phyloP scores from a whole-genome alignment of 2,329 filamentous ascomycete species.

The Ilyonectria destructans region DNA sequence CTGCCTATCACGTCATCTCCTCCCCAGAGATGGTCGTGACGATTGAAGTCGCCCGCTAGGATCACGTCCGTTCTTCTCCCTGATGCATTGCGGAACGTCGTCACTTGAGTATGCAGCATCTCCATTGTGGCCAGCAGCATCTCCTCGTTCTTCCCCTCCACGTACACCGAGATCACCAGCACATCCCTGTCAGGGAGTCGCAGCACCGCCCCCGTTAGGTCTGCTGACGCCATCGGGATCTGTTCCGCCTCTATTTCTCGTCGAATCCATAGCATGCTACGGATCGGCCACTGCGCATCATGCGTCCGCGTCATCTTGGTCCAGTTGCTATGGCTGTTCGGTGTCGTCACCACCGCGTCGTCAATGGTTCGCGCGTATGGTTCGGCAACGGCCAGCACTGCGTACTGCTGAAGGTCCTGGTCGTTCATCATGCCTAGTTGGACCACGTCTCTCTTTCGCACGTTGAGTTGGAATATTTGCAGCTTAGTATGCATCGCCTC shows the following conservation, averaged over 20 bases:
- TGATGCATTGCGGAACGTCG: not conserved
- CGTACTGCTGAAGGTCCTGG: slow-evolving; percentile 17
- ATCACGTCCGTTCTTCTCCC: not conserved
- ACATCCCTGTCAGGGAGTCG: slow-evolving; percentile 1
- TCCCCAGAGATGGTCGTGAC: slow-evolving; percentile 39
- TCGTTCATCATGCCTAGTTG: slow-evolving; percentile 33
- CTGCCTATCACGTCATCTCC: slow-evolving; percentile 31
- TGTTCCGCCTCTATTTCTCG: slow-evolving; percentile 11
- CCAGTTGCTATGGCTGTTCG: slow-evolving; percentile 12
- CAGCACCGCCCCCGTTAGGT: slow-evolving; percentile 1
- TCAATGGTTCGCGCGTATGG: slow-evolving; percentile 25
- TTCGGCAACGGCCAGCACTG: slow-evolving; percentile 22
- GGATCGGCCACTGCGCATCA: slow-evolving; percentile 11
- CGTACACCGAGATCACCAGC: slow-evolving; percentile 3
- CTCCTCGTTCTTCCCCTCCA: slow-evolving; percentile 10
- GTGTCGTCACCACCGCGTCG: slow-evolving; percentile 14
- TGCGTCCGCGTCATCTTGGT: slow-evolving; percentile 19
- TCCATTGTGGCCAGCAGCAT: not conserved
- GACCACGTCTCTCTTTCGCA: slow-evolving; percentile 23
- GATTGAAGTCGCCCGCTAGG: not conserved
- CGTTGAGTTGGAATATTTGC: slow-evolving; percentile 28
- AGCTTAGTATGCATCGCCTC: not conserved
- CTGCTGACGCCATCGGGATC: slow-evolving; percentile 1
- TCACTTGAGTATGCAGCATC: not conserved
- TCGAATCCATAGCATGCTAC: not conserved